phyloP scores from a whole-genome alignment of 257 asterid genomes.

The Voacanga thouarsii region DNA sequence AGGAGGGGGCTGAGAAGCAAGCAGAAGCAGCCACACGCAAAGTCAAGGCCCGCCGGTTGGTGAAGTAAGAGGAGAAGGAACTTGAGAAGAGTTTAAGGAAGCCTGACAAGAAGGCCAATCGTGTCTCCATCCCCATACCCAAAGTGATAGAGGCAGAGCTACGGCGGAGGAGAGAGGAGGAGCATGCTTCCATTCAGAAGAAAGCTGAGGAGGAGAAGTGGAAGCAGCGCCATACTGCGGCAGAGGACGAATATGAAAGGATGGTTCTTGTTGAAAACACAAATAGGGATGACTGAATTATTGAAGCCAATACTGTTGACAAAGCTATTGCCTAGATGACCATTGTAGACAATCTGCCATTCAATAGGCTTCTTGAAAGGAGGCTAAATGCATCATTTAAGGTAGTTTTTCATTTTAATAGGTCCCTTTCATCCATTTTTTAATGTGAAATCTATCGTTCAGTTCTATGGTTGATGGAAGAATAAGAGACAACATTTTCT shows the following conservation, averaged over 20 bases:
- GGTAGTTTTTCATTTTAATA: slow-evolving; percentile 29
- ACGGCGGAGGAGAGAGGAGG: slow-evolving; percentile 68
- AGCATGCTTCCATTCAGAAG: slow-evolving; percentile 55
- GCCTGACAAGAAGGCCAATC: slow-evolving; percentile 76
- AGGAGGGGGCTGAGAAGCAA: slow-evolving; percentile 80
- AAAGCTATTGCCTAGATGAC: too few species aligned
- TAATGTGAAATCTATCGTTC: not conserved
- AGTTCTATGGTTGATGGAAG: not conserved
- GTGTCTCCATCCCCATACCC: slow-evolving; percentile 72
- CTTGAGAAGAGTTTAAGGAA: too few species aligned
- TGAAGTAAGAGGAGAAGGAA: slow-evolving; percentile 83
- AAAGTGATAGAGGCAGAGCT: slow-evolving; percentile 92
- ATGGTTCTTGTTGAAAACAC: slow-evolving; percentile 60
- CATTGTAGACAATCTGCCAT: slow-evolving; percentile 63
- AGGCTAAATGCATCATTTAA: slow-evolving; percentile 90
- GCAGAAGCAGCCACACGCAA: slow-evolving; percentile 81
- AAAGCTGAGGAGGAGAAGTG: slow-evolving; percentile 70
- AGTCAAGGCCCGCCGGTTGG: slow-evolving; percentile 80
- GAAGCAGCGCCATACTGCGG: slow-evolving; percentile 63
- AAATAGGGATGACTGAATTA: slow-evolving; percentile 68
- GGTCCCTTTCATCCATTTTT: not conserved
- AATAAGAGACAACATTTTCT: not conserved
- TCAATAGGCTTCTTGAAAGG: slow-evolving; percentile 88
- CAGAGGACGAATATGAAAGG: slow-evolving; percentile 83
- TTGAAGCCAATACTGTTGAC: slow-evolving; percentile 81